Evolutionary conservation across 179 eudicot species (phyloP), one percentile per base, ranked within the genome.

Genomic region (Beta lomatogona): DNA sequence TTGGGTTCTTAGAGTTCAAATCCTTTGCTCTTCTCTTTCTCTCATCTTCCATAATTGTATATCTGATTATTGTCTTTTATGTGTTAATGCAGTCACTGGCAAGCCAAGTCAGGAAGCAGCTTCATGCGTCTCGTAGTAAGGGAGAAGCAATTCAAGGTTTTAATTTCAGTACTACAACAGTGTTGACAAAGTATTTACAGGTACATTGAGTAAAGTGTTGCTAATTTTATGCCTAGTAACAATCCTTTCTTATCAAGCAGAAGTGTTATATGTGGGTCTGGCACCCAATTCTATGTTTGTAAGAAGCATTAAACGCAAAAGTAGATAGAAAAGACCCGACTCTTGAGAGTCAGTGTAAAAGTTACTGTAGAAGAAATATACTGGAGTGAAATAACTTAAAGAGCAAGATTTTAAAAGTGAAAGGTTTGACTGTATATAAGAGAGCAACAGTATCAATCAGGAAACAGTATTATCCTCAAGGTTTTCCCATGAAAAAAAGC

Each of bases 51-150:
- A 3, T 41, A 9, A 59, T 60, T 25, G 14, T 57, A 6, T 36
- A 25, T 65, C 71, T 77, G 55, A 21, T 59, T 77, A 13, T 16
- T 13, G n/a, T 71, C 52, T 65, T 65, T 75, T 58, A 13, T 82
- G 28, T 77, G 80, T 45, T 61, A 79, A 59, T 91, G 87, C 94
- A 97, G 99, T 94, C 97, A 67, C 86, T 94, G 81, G 98, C 99
- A 48, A 86, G 89, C 67, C 97, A 89, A 89, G 98, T 97, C 41
- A 92, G 99, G 87, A 92, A 92, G 84, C 98, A 94, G 83, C 97
- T 94, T 66, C 86, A 92, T 85, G 94, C 90, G 69, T 94, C 98
- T 71, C 97, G 98, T 55, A 87, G 89, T 78, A 88, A 88, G 81
- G 93, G 94, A 82, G 94, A 91, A 77, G 88, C 91, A 19, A 75